Percentiles rank a stretch among this genome's conserved stretches.
Conservation (phyloP, 2,329 filamentous ascomycete species). For the Aphanoascus verrucosus region DNA sequence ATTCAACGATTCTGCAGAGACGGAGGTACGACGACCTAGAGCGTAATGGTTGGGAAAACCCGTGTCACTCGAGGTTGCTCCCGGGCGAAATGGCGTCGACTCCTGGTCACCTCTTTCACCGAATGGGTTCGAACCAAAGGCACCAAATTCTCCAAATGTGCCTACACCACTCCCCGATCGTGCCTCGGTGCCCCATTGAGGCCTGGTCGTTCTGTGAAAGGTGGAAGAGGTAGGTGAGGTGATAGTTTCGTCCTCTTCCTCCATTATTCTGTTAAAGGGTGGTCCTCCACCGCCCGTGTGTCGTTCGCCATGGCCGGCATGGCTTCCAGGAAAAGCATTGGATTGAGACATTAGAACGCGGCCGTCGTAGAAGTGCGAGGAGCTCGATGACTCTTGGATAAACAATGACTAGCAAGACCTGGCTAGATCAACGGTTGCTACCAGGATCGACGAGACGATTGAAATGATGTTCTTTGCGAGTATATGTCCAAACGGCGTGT, state of each 20-base stretch:
- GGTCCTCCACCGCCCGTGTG: background rate
- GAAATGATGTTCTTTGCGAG: background rate
- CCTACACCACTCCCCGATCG: slow-evolving; percentile 16
- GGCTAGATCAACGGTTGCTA: background rate
- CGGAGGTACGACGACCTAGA: slow-evolving; percentile 82
- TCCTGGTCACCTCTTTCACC: slow-evolving; percentile 1
- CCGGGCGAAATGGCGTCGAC: background rate
- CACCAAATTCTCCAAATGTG: slow-evolving; percentile 11
- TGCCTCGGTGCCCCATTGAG: slow-evolving; percentile 13
- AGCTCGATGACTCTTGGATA: background rate
- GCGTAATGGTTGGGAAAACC: slow-evolving; percentile 80
- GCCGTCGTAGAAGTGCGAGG: background rate
- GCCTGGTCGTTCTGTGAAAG: slow-evolving; percentile 39
- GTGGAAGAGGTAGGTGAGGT: slow-evolving; percentile 60
- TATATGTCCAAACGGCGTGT: background rate
- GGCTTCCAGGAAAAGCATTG: slow-evolving; percentile 9
- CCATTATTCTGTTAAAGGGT: slow-evolving; percentile 54
- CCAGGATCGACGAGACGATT: background rate
- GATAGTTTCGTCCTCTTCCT: slow-evolving; percentile 75
- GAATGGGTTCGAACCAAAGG: slow-evolving; percentile 30
- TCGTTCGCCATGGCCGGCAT: slow-evolving; percentile 10
- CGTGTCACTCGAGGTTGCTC: background rate
- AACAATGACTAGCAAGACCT: background rate
- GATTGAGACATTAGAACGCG: slow-evolving; percentile 9
- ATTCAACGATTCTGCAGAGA: slow-evolving; percentile 92